These are phyloP conservation scores for Penicillium sp. DNA, from an alignment of 2,329 filamentous ascomycete genomes.

Conservation along the genomic window DNA sequence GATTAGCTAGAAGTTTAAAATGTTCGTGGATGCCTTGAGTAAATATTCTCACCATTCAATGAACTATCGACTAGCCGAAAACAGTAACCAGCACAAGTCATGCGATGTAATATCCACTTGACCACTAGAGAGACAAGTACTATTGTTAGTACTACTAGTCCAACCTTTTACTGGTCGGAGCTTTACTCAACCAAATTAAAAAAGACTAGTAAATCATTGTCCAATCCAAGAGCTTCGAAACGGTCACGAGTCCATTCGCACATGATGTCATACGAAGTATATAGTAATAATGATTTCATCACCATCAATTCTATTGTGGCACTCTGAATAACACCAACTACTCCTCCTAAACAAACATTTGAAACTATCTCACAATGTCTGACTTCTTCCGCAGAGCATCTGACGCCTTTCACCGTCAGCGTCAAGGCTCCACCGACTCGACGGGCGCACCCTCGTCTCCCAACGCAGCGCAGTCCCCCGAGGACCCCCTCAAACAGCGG, in stretches of 20 bases:
- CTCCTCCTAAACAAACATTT: too few species aligned
- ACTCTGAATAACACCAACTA: background rate
- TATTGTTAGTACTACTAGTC: too few species aligned
- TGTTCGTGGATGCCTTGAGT: too few species aligned
- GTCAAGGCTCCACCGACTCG: conserved; percentile 15
- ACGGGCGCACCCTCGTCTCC: conserved; percentile 2
- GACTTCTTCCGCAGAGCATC: conserved; percentile 20
- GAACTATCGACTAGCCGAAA: too few species aligned
- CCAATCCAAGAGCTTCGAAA: background rate
- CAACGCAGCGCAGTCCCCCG: conserved; percentile 8
- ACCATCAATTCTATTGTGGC: background rate
- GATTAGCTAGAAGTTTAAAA: too few species aligned
- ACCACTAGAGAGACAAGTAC: too few species aligned
- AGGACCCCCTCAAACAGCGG: conserved; percentile 2
- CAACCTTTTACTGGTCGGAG: too few species aligned
- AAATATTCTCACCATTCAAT: too few species aligned
- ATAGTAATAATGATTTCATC: background rate
- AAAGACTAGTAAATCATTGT: too few species aligned
- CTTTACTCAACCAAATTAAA: too few species aligned
- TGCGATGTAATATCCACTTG: too few species aligned
- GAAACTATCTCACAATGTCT: conserved; percentile 10
- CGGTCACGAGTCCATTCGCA: background rate
- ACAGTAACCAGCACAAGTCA: too few species aligned
- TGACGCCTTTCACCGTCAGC: conserved; percentile 17
- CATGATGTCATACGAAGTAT: background rate